A percentile compares a stretch with the other conserved stretches of the same genome.
Conservation (phyloP, 345 rosid genomes). For the Clausena lansium region DNA sequence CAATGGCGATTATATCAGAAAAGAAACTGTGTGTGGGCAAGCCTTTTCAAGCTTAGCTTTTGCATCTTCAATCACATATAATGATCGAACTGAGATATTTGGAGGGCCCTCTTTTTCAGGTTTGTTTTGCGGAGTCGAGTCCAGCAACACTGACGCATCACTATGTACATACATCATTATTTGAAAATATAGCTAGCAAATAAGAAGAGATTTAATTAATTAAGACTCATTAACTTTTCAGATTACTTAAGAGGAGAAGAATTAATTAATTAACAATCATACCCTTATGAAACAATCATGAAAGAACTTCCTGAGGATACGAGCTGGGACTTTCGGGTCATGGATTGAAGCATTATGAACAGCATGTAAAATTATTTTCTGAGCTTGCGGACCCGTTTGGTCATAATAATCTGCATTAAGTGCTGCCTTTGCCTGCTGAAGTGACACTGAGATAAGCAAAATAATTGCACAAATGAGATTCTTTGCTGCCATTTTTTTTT, state of each 20-base stretch:
- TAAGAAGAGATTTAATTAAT: background rate
- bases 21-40: constrained; percentile 66
- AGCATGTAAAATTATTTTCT: constrained; percentile 56
- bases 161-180: constrained; percentile 28
- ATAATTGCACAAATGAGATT: constrained; percentile 4
- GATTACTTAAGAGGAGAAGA: no score
- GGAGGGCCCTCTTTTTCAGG: constrained; percentile 94
- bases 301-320: constrained; percentile 82
- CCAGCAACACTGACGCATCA: constrained; percentile 73
- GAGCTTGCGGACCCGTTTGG: constrained; percentile 64
- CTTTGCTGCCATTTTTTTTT: constrained; percentile 29
- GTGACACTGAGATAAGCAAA: constrained; percentile 22
- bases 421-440: constrained; percentile 32
- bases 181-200: no score
- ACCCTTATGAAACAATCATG: constrained; percentile 92
- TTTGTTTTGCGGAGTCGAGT: constrained; percentile 56
- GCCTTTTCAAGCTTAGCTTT: constrained; percentile 66
- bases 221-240: background rate
- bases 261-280: background rate
- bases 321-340: constrained; percentile 84
- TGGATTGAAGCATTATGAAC: constrained; percentile 53
- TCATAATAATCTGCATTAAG: constrained; percentile 60
- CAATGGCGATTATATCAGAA: constrained; percentile 67
- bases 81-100: constrained; percentile 65
- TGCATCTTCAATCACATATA: constrained; percentile 74